Evolutionary conservation across 2,329 filamentous ascomycete species (phyloP), one percentile per base, ranked within the genome.

Genomic region (Teratosphaeria zuluensis): DNA sequence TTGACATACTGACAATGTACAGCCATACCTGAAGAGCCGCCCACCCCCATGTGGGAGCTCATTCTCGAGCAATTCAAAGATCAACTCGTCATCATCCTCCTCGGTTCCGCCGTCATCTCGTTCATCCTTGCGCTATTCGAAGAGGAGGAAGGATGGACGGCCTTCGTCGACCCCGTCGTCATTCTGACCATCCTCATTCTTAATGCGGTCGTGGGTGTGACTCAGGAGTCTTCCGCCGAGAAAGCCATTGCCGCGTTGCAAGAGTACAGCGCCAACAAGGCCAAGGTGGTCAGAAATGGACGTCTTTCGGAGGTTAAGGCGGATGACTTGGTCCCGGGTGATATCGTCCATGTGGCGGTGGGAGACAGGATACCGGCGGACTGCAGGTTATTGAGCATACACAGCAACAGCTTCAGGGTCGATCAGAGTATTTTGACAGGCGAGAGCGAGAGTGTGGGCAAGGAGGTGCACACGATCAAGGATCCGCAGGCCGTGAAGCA

Each of bases 61-160:
- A 90, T 99, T 58, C 82, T 99, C 60, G 94, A 99, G 77, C 94
- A 99, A 75, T 99, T 99, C 82, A 96, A 99, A 77, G 94, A 99
- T 73, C 94, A 99, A 76, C 84, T 99, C 54, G 94, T 99, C 66
- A 83, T 99, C 57, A 99, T 99, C 67, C 81, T 99, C 24, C 83
- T 99, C 55, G 94, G 85, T 57, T 97, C 92, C 42, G 94, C 94
- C 11, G 90, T 88, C 21, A 87, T 99, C 38, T 97, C 94, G 1
- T 97, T 99, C 72, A 85, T 92, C 30, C 80, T 99, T 62, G 94
- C 94, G 30, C 81, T 99, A 12, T 91, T 99, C 66, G 94, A 99
- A 73, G 88, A 94, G 52, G 89, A 89, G 62, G 90, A 92, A 68
- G 94, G 91, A 68, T 96, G 91, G 91, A 92, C 91, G 63, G 94